These are phyloP conservation scores for Eucalyptus dawsonii DNA, from an alignment of 345 rosid genomes.

Conservation along the genomic window DNA sequence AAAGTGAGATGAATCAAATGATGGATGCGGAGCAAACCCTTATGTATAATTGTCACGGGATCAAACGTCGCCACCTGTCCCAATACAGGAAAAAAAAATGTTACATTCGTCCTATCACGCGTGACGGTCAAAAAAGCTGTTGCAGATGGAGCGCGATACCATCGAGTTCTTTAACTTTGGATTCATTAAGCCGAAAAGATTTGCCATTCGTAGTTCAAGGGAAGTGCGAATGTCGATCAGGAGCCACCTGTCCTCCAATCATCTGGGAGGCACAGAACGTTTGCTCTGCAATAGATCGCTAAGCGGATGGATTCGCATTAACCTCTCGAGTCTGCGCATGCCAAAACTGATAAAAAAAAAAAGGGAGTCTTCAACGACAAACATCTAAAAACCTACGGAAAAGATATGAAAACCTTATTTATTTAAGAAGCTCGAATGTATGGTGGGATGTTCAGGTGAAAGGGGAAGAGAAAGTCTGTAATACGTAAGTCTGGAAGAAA, in stretches of 20 bases:
- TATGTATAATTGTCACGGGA: neutral
- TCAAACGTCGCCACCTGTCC: slow-evolving; percentile 9
- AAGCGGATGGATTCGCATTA: neutral
- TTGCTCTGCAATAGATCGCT: neutral
- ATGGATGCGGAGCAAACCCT: neutral
- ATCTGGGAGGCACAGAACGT: too few species aligned
- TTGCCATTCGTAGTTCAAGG: too few species aligned
- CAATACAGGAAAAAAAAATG: neutral
- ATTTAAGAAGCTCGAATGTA: neutral
- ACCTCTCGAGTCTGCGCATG: neutral
- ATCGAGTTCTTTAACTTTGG: too few species aligned
- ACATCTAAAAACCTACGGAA: neutral
- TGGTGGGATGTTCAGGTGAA: neutral
- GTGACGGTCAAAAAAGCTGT: neutral
- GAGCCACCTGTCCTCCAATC: too few species aligned
- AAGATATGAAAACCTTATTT: neutral
- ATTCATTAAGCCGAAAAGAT: too few species aligned
- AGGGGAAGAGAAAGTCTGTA: neutral
- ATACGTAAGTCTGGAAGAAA: neutral
- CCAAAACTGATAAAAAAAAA: neutral
- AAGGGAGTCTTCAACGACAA: neutral
- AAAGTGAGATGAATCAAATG: neutral
- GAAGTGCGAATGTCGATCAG: too few species aligned
- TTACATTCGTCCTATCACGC: slow-evolving; percentile 3
- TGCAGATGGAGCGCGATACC: too few species aligned